These are phyloP conservation scores for Madurella fahalii DNA, from an alignment of 2,329 filamentous ascomycete species.

Conservation along the genomic window DNA sequence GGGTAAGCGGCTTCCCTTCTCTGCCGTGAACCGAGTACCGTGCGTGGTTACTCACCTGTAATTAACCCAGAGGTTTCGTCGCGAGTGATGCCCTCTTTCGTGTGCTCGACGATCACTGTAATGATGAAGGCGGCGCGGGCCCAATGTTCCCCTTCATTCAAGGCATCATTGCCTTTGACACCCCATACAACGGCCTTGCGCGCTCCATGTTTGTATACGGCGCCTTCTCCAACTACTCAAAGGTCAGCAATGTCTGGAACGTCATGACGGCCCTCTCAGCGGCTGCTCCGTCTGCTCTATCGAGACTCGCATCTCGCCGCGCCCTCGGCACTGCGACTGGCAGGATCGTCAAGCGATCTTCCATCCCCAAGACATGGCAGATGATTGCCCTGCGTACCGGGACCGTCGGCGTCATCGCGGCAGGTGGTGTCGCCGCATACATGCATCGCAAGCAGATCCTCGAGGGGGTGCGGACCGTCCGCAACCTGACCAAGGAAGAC, in stretches of 20 bases:
- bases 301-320: constrained; percentile 36
- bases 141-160: constrained; percentile 74
- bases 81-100: constrained; percentile 76
- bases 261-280: constrained; percentile 53
- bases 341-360: constrained; percentile 8
- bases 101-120: constrained; percentile 58
- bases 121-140: constrained; percentile 33
- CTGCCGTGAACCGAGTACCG: neutral
- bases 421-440: constrained; percentile 78
- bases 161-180: constrained; percentile 79
- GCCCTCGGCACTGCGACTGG: constrained; percentile 25
- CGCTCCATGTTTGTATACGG: constrained; percentile 59
- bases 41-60: neutral
- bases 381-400: constrained; percentile 74
- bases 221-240: constrained; percentile 56
- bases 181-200: constrained; percentile 68
- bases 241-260: constrained; percentile 53
- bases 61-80: constrained; percentile 63
- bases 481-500: constrained; percentile 45
- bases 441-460: constrained; percentile 68
- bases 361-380: constrained; percentile 50
- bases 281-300: constrained; percentile 44
- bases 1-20: constrained; percentile 41
- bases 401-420: constrained; percentile 74
- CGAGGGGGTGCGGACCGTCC: constrained; percentile 43